Base-by-base conservation (phyloP, 2,329 filamentous ascomycete species). In the Paraconiothyrium brasiliense region DNA sequence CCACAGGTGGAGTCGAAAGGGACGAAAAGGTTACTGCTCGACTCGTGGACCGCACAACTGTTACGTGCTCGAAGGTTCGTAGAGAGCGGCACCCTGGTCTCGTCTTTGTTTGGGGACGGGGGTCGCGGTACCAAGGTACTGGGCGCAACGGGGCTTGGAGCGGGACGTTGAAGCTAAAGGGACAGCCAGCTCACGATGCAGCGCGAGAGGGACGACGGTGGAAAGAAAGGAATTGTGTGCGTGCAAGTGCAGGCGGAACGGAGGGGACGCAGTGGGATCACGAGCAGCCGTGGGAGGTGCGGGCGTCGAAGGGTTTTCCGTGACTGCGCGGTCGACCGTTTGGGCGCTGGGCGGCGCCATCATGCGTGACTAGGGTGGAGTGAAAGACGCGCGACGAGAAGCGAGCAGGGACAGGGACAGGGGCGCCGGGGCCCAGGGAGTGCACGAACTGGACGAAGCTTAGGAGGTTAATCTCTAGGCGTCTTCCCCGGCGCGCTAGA, bases 61-160 rank as follows among this genome's bases (percentile, higher is more conserved):
- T 11, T 39, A 60, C 62, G 37, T 57, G 51, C 10, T 39, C 14
- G 47, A 59, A 60, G 57, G 58, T 60, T 54, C 66, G 32, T 61
- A 62, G 61, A 60, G 63, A 58, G 16, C 44, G 54, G 52, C 58
- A 69, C 63, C 66, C 67, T 55, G 63, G 69, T 67, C 61, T 60
- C 37, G 66, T 51, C 48, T 30, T 51, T 44, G 60, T 57, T 63
- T 59, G 32, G 44, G 57, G 67, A 59, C 60, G 61, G 59, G 56
- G 59, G 51, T 22, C 4, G 34, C 24, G 51, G 44, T 32, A 50
- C 22, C 44, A 44, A 27, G 9, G 24, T 24, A 16, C 20, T 41
- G 52, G 27, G 57, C 57, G 27, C 50, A 56, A 64, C 22, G 57
- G 58, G 58, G 41, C 52, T 34, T 48, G 49, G 44, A n/a, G 63